Conservation (phyloP, 2,329 filamentous ascomycete genomes). For the Epichloe glyceriae region DNA sequence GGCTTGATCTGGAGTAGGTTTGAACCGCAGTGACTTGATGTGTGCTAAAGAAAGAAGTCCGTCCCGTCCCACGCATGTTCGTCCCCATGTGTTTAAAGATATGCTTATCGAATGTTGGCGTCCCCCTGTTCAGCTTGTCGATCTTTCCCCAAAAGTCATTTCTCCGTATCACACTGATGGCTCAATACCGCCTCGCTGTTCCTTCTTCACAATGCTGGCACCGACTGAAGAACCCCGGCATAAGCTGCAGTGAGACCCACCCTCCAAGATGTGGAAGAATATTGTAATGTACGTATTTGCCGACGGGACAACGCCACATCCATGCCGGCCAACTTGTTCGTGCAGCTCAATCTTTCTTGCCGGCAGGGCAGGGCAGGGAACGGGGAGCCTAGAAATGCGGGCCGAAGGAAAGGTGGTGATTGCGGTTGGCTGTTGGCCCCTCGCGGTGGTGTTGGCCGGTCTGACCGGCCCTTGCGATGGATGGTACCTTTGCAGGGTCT, state of each 20-base stretch:
- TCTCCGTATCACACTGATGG: neutral
- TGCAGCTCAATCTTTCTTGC: no score
- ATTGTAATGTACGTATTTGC: neutral
- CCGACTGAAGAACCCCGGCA: neutral
- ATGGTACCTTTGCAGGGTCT: neutral
- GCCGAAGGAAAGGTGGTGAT: neutral
- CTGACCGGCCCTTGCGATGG: neutral
- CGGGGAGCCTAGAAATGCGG: neutral
- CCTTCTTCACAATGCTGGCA: neutral
- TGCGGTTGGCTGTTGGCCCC: neutral
- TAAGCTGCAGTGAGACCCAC: neutral
- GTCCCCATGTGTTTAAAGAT: no score
- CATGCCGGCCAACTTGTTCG: neutral
- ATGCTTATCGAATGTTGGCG: neutral
- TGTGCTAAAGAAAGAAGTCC: no score
- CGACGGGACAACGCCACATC: neutral
- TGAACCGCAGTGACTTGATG: no score
- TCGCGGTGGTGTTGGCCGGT: neutral
- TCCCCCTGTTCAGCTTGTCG: neutral
- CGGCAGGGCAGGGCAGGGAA: no score
- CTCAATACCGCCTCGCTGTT: neutral
- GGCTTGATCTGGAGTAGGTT: no score
- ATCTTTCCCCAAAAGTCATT: neutral
- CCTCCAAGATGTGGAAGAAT: neutral
- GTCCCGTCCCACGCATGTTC: no score